Base-by-base conservation (phyloP, 179 eudicot genomes). In the Vitellaria paradoxa region DNA sequence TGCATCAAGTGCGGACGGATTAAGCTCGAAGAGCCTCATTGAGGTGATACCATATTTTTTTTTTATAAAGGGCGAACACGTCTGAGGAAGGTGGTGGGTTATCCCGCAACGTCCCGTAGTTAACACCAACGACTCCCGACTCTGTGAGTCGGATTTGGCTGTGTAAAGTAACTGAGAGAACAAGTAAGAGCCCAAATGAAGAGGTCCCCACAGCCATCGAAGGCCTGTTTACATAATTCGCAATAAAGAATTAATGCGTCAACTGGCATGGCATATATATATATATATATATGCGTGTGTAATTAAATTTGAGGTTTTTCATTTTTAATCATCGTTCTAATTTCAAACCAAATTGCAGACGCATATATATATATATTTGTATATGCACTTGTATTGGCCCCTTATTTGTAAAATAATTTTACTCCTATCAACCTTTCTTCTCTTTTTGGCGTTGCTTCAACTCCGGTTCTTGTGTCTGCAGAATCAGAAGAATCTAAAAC, bases 1-100 rank as follows among this genome's bases (percentile, higher is more conserved):
- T 17, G 79, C 74, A 56, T 77, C 65, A 9, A 77, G 79, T 6
- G 67, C 74, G 18, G n/a, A 17, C 4, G n/a, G 74, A 18, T 77
- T 77, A 1, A 67, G 74, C 5, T 77, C 68, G 23, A 68, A 77
- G 20, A 77, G 79, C 57, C 79, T 77, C 55, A 69, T 45, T 46
- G 53, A 13, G 57, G 1, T 8, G 60, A 68, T 69, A 3, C 74
- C 68, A 26, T 15, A 18, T 30, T 30, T 30, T 46, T 30, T 30
- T 30, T 46, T 69, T 77, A 59, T 68, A 68, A 24, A 77, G 74
- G 14, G 55, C 20, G 21, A 77, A 26, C 24, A 77, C 79, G 12
- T 68, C 79, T 10, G 74, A 0, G 4, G 68, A 12, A 23, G 74
- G 7, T 21, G 79, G 79, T 7, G 68, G 68, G 23, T 67, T 57